phyloP scores from a whole-genome alignment of 805 yeast genomes.

The Millerozyma miso region DNA sequence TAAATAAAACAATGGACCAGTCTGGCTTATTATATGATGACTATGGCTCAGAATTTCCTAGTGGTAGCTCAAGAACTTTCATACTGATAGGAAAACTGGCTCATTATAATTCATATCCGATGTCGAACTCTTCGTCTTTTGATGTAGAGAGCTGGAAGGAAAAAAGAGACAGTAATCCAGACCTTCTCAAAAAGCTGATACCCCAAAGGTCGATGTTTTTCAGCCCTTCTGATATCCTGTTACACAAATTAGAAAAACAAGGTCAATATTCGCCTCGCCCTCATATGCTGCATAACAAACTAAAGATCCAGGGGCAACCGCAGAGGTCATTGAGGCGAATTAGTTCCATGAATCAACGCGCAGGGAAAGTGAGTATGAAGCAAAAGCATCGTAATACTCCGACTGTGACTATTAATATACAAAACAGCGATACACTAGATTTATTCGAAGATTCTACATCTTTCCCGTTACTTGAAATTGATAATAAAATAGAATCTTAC shows the following conservation, averaged over 20 bases:
- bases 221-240: not conserved
- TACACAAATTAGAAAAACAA: slow-evolving; percentile 3
- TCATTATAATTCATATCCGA: slow-evolving; percentile 9
- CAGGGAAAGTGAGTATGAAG: slow-evolving; percentile 7
- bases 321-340: not conserved
- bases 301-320: not conserved
- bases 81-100: not conserved
- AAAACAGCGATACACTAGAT: slow-evolving; percentile 42
- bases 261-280: not conserved
- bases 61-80: not conserved
- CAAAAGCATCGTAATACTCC: slow-evolving; percentile 18
- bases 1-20: not conserved
- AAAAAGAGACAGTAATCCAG: not conserved
- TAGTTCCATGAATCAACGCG: not conserved
- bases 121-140: slow-evolving; percentile 14
- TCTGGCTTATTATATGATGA: not conserved
- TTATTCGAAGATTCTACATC: slow-evolving; percentile 40
- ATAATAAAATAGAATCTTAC: slow-evolving; percentile 34
- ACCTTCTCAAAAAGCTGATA: not conserved
- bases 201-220: not conserved
- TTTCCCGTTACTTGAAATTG: slow-evolving; percentile 36
- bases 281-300: not conserved
- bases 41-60: not conserved
- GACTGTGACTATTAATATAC: slow-evolving; percentile 42
- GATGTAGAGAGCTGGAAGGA: slow-evolving; percentile 11